phyloP scores from a whole-genome alignment of 2,329 filamentous ascomycete species.

The Arthrobotrys entomopaga region DNA sequence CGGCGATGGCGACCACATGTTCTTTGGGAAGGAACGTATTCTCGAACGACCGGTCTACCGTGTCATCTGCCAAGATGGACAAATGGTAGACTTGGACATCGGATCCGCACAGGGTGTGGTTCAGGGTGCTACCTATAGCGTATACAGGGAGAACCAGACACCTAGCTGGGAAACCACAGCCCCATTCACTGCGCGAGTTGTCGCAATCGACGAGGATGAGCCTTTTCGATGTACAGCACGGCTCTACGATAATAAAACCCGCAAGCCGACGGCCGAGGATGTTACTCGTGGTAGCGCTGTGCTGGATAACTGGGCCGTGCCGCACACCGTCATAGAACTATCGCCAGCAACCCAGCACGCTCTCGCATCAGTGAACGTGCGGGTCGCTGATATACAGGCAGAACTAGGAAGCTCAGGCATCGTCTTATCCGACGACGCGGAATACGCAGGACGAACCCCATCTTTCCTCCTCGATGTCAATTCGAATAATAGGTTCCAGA shows the following conservation, averaged over 20 bases:
- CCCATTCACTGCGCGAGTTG: neutral
- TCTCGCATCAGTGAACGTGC: neutral
- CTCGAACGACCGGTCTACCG: conserved; percentile 23
- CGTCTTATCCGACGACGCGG: neutral
- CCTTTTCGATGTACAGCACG: neutral
- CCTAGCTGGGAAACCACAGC: neutral
- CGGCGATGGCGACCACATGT: conserved; percentile 36
- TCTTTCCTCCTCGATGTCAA: too few relatives aligned
- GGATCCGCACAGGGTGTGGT: conserved; percentile 30
- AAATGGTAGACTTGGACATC: conserved; percentile 31
- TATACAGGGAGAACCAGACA: conserved; percentile 2
- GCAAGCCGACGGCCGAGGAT: neutral
- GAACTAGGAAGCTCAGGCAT: conserved; percentile 3
- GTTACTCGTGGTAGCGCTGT: neutral
- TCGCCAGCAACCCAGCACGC: neutral
- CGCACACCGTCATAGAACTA: conserved; percentile 18
- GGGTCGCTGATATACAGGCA: neutral
- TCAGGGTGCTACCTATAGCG: conserved; percentile 23
- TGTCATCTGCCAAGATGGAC: neutral
- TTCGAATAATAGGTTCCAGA: conserved; percentile 7
- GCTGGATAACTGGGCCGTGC: conserved; percentile 8
- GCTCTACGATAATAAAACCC: neutral
- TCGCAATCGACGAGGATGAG: neutral
- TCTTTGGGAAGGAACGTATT: conserved; percentile 29
- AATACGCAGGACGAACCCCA: too few relatives aligned